These are phyloP conservation scores for Neurospora sp. DNA, from an alignment of 495 filamentous ascomycete species.

Conservation along the genomic window DNA sequence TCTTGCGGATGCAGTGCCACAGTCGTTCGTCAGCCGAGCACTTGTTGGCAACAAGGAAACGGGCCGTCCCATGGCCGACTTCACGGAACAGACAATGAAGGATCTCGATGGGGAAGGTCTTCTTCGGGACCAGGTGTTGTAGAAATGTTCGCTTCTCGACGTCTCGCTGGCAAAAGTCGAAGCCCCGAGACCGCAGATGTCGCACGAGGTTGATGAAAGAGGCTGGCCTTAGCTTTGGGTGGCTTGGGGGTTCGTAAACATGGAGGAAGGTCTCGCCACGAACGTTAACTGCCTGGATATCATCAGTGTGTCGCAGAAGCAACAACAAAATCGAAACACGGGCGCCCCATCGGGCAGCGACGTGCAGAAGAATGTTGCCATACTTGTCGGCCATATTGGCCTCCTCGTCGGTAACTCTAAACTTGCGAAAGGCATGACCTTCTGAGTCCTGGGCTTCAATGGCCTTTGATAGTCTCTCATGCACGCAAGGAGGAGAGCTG, in stretches of 20 bases:
- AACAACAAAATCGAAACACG: constrained; percentile 21
- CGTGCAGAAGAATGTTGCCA: constrained; percentile 24
- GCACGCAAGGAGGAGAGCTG: constrained; percentile 11
- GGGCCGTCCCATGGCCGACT: constrained; percentile 20
- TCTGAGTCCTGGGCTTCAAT: constrained; percentile 20
- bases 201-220: constrained; percentile 25
- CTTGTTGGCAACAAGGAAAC: constrained; percentile 25
- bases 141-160: constrained; percentile 22
- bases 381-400: constrained; percentile 22
- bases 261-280: constrained; percentile 26
- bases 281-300: constrained; percentile 21
- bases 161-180: constrained; percentile 25
- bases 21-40: constrained; percentile 16
- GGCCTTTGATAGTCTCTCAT: constrained; percentile 20
- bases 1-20: constrained; percentile 22
- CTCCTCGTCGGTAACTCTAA: constrained; percentile 20
- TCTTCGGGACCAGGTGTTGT: constrained; percentile 18
- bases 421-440: constrained; percentile 16
- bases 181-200: constrained; percentile 17
- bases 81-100: constrained; percentile 22
- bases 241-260: constrained; percentile 19
- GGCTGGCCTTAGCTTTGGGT: constrained; percentile 16
- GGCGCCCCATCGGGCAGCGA: constrained; percentile 24
- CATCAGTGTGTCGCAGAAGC: constrained; percentile 20
- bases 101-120: constrained; percentile 21